Conservation (phyloP, 108 stramenopile species). For the Poteriospumella lacustris region DNA sequence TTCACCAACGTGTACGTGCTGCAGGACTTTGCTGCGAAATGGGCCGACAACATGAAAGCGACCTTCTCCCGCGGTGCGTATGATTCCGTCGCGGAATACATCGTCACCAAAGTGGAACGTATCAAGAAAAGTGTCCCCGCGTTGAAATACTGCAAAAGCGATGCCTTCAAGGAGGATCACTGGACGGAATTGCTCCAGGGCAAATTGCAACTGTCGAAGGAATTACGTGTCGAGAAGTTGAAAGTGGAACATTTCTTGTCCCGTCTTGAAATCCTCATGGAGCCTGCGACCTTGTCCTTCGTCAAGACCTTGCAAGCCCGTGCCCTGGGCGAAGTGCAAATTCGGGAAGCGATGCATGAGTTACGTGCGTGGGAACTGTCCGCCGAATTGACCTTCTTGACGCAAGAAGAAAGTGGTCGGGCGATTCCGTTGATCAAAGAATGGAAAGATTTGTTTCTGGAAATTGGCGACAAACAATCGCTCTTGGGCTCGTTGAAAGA, state of each 20-base stretch:
- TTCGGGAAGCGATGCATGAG: conserved; percentile 61
- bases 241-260: conserved; percentile 53
- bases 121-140: conserved; percentile 52
- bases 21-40: conserved; percentile 54
- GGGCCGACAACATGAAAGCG: conserved; percentile 53
- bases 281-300: conserved; percentile 47
- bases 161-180: conserved; percentile 64
- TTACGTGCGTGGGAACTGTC: conserved; percentile 59
- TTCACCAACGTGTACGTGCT: conserved; percentile 57
- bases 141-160: conserved; percentile 59
- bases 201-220: conserved; percentile 53
- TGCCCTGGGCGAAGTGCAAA: conserved; percentile 61
- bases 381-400: conserved; percentile 50
- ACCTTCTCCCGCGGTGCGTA: conserved; percentile 29
- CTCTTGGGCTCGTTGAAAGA: conserved; percentile 58
- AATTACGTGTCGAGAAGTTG: conserved; percentile 52
- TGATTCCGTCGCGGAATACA: conserved; percentile 37
- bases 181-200: conserved; percentile 59
- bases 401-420: conserved; percentile 46
- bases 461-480: conserved; percentile 65
- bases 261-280: conserved; percentile 40
- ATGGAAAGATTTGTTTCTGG: conserved; percentile 61
- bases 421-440: conserved; percentile 57
- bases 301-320: conserved; percentile 60
- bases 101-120: conserved; percentile 41